Evolutionary conservation across 768 basidiomycete species (phyloP).

Genomic region (Galerina sulciceps): DNA sequence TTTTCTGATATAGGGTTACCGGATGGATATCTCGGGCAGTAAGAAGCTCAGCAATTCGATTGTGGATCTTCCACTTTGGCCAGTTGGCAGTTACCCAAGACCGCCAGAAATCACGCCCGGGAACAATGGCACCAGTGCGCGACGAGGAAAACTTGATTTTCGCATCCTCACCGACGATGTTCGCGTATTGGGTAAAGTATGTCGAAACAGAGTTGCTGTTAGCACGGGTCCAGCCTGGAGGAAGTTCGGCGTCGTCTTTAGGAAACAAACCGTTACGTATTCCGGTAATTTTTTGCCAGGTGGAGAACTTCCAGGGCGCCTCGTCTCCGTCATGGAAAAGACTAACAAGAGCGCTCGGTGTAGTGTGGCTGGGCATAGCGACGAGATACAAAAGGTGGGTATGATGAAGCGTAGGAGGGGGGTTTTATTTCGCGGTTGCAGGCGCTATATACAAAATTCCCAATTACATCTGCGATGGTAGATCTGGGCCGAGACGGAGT

Average conservation of each 20-base stretch:
- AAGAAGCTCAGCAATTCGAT: background rate
- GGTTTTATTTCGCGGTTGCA: background rate
- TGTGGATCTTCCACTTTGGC: conserved; percentile 1
- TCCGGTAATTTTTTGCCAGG: conserved; percentile 3
- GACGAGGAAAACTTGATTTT: conserved; percentile 4
- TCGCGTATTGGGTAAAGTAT: background rate
- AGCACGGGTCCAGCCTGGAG: background rate
- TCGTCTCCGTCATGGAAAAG: background rate
- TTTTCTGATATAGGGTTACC: background rate
- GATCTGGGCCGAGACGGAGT: too few relatives aligned
- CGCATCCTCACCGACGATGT: background rate
- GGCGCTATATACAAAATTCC: background rate
- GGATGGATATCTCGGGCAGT: background rate
- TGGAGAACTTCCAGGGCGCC: background rate
- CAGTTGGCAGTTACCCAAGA: background rate
- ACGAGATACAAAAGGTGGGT: background rate
- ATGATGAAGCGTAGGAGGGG: background rate
- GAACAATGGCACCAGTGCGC: background rate
- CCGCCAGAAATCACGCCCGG: conserved; percentile 3
- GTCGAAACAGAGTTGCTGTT: background rate
- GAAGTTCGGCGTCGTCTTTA: background rate
- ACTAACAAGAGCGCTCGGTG: background rate
- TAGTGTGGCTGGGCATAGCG: conserved; percentile 10
- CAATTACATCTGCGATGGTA: too few relatives aligned
- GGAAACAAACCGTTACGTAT: conserved; percentile 1